Evolutionary conservation across 495 filamentous ascomycete genomes (phyloP).

Genomic region (Penicillium paxilli): DNA sequence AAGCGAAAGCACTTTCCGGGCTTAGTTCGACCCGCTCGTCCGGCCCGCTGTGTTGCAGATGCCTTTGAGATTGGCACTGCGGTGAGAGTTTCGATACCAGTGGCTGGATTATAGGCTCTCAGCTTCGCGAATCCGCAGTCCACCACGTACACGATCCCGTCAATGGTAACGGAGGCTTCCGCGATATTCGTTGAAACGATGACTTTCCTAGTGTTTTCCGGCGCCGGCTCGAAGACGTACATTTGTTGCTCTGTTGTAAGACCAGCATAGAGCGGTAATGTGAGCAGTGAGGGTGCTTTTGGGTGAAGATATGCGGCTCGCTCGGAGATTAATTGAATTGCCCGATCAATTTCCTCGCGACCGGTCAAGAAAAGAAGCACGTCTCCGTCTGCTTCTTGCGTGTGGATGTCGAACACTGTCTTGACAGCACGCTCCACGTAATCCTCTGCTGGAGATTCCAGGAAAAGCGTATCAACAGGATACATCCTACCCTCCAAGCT

Average conservation of each 20-base stretch:
- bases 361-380: constrained; percentile 92
- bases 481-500: constrained; percentile 90
- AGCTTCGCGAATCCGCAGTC: constrained; percentile 93
- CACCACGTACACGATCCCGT: constrained; percentile 89
- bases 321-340: constrained; percentile 75
- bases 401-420: constrained; percentile 91
- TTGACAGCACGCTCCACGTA: constrained; percentile 86
- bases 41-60: constrained; percentile 87
- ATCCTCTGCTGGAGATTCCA: constrained; percentile 78
- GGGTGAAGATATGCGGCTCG: constrained; percentile 73
- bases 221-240: constrained; percentile 86
- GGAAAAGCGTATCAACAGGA: constrained; percentile 85
- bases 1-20: constrained; percentile 94
- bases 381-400: constrained; percentile 81
- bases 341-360: constrained; percentile 87
- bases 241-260: constrained; percentile 88
- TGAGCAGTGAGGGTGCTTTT: constrained; percentile 65
- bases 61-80: constrained; percentile 87
- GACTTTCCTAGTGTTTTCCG: constrained; percentile 84
- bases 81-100: constrained; percentile 91
- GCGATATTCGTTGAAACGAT: constrained; percentile 96
- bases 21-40: constrained; percentile 87
- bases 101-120: constrained; percentile 81
- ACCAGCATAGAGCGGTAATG: constrained; percentile 86
- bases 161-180: constrained; percentile 92